Evolutionary conservation across 371 early-diverging fungal species (phyloP), one percentile per base, ranked within the genome.

Genomic region (Mortierella sp.): DNA sequence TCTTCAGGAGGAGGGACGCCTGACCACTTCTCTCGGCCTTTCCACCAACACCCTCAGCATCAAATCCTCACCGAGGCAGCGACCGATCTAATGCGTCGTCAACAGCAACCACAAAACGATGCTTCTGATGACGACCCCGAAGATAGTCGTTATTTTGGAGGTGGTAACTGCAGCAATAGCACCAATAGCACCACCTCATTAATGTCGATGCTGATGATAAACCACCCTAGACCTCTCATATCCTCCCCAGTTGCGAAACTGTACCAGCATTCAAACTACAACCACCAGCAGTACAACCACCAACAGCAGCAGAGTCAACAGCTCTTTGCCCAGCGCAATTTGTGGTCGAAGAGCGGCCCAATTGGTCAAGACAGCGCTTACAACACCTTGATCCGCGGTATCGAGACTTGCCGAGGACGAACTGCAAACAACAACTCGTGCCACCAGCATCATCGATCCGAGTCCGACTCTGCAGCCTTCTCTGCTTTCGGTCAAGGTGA

Each of bases 331-430:
- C 55, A 55, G 31, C 34, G 31, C 34, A 11, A 16, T 16, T 2
- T 55, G 31, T 26, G 55, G 13, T 13, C 55, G 26, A 26, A 55
- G 14, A 55, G 31, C 16, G 31, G 10, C 14, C 11, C 31, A 26
- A 10, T 31, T 14, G 16, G 4, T 13, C 55, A 26, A 41, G 43
- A 24, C 31, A 29, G n/a, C 1, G 43, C 65, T 13, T 26, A 26
- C 43, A 65, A 65, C 65, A 26, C 24, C 14, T 26, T 64, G 4
- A 40, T 65, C 4, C 65, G 40, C 1, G 41, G 65, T 29, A 65
- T 65, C 41, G 65, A 43, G 43, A 65, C 65, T 16, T 41, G 43
- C 41, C 26, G 65, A 19, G 65, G 65, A 43, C 65, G 65, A 13
- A 22, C 43, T 43, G 16, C 19, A 26, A 31, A 9, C 58, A 26